Evolutionary conservation across 768 basidiomycete species (phyloP), one percentile per base, ranked within the genome.

Genomic region (Tubosaeta sp.): DNA sequence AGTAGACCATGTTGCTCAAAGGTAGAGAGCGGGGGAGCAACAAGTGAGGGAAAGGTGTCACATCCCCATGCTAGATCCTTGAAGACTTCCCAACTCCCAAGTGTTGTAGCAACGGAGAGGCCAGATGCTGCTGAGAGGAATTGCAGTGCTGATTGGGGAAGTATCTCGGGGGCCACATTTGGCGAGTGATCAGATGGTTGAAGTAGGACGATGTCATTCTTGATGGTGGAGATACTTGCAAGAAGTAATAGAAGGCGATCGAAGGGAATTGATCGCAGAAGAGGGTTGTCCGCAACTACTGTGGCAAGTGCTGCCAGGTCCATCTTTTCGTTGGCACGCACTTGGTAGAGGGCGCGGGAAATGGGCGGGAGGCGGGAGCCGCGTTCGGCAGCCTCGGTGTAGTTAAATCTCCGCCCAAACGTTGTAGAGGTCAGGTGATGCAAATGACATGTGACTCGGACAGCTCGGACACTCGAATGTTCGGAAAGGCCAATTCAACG

Each of bases 171-270:
- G 7, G 32, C 3, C 2, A 7, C 11, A 8, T 13, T 11, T 11
- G 14, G 29, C 1, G 14, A 22, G 1, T n/a, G 42, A 4, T 45
- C 4, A 2, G 52, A 44, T 0, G 38, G 47, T 18, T 53, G 52
- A 3, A 49, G n/a, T 4, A 53, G 31, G 12, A 49, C 30, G 4
- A 53, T 49, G 18, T 54, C 34, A 4, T 50, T 21, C 12, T 54
- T 54, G 38, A 49, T 6, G 11, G 38, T 10, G 6, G 24, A 7
- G 6, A 22, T 12, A 3, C 0, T 46, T 5, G 44, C 44, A 18
- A 50, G n/a, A n/a, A 54, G 50, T 1, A 50, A 1, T 1, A 54
- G 22, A 22, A 54, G 13, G 2, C 0, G 1, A 6, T 45, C 1
- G 0, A 53, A 34, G 21, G 52, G 9, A 3, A 53, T 30, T 0